Evolutionary conservation across 78 protist species (phyloP).

Genomic region (Guillardia theta): DNA sequence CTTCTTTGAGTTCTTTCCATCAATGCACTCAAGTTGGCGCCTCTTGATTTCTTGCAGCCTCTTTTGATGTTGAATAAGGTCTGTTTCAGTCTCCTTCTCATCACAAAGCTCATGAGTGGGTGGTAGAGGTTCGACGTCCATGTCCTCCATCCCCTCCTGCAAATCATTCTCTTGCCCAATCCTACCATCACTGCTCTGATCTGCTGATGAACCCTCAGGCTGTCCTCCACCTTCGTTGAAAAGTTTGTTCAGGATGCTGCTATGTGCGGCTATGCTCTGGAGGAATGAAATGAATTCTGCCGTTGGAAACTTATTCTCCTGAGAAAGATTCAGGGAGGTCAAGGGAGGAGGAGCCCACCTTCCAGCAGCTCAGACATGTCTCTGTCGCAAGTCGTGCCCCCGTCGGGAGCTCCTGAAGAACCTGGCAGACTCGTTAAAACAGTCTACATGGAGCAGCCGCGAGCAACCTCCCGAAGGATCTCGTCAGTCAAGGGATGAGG

Average conservation of each 20-base stretch:
- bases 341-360: neutral
- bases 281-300: slow-evolving; percentile 1
- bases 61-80: neutral
- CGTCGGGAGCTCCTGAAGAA: too few relatives aligned
- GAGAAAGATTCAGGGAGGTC: neutral
- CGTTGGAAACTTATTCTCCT: slow-evolving; percentile 21
- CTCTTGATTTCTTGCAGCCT: neutral
- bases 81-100: neutral
- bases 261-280: neutral
- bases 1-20: too few relatives aligned
- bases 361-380: neutral
- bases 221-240: neutral
- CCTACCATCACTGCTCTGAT: too few relatives aligned
- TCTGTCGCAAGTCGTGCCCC: too few relatives aligned
- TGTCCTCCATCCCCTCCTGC: neutral
- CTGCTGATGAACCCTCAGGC: neutral
- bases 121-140: neutral
- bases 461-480: too few relatives aligned
- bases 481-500: too few relatives aligned
- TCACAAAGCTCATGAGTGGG: neutral
- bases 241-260: neutral
- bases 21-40: neutral
- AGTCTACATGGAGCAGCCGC: too few relatives aligned
- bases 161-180: too few relatives aligned
- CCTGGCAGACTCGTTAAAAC: too few relatives aligned